Conservation (phyloP, 1,139 yeast species). For the Candida tropicalis region DNA sequence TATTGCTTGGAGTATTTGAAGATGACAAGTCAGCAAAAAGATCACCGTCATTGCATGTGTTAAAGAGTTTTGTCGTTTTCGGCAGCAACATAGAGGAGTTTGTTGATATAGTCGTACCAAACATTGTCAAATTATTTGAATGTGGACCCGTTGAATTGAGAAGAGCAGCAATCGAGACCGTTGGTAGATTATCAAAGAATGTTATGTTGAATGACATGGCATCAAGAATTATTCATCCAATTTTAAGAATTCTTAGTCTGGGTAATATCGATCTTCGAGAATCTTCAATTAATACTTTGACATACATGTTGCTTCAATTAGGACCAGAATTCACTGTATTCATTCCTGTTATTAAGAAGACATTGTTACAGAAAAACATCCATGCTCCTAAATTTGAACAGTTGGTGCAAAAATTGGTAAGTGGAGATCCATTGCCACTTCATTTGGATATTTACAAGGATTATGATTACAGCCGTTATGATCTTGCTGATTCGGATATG, state of each 20-base stretch:
- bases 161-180: conserved; percentile 77
- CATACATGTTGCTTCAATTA: conserved; percentile 76
- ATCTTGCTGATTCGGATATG: conserved; percentile 66
- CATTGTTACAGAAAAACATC: conserved; percentile 62
- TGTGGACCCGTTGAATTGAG: conserved; percentile 61
- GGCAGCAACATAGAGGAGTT: conserved; percentile 90
- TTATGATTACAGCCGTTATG: conserved; percentile 57
- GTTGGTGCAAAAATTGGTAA: conserved; percentile 72
- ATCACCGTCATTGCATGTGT: conserved; percentile 71
- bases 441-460: conserved; percentile 73
- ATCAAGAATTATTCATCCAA: conserved; percentile 85
- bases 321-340: conserved; percentile 86
- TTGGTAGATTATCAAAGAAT: conserved; percentile 77
- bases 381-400: conserved; percentile 81
- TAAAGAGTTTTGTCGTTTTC: conserved; percentile 85
- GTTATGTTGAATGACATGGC: conserved; percentile 86
- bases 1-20: conserved; percentile 76
- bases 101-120: conserved; percentile 82
- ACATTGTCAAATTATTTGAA: conserved; percentile 80
- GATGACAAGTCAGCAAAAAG: conserved; percentile 69
- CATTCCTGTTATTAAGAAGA: conserved; percentile 81
- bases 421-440: conserved; percentile 89
- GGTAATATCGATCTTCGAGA: conserved; percentile 63
- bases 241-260: conserved; percentile 67
- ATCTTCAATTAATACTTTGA: conserved; percentile 76